A percentile compares a stretch with the other conserved stretches of the same genome.
These are phyloP conservation scores for Climacium dendroides DNA, from an alignment of 225 moss, liverwort and hornwort genomes.

Conservation along the genomic window DNA sequence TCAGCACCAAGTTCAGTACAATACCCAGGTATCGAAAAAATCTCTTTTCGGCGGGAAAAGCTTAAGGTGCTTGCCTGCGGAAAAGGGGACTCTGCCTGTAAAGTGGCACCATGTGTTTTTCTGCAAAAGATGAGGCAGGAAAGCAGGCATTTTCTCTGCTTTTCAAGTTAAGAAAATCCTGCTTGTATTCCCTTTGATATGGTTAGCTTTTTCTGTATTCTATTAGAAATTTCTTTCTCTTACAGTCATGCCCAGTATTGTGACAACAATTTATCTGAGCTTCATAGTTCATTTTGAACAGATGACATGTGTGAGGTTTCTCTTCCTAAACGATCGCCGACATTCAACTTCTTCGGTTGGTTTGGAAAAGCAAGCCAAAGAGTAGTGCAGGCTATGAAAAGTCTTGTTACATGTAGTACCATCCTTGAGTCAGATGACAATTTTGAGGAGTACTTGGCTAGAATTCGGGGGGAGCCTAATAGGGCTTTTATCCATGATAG, in stretches of 20 bases:
- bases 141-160: background rate
- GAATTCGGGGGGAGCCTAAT: background rate
- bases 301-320: slow-evolving; percentile 25
- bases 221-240: background rate
- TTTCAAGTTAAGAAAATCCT: background rate
- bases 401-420: slow-evolving; percentile 1
- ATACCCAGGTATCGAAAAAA: background rate
- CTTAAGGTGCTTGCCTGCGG: background rate
- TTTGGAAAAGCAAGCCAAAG: slow-evolving; percentile 5
- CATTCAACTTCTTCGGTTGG: slow-evolving; percentile 2
- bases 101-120: background rate
- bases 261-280: background rate
- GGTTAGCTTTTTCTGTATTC: background rate
- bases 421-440: background rate
- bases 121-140: background rate
- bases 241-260: background rate
- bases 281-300: slow-evolving; percentile 2
- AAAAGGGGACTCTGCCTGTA: background rate
- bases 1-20: background rate
- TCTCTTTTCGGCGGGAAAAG: background rate
- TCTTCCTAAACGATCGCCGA: background rate
- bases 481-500: background rate
- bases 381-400: slow-evolving; percentile 4
- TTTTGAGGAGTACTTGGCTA: background rate
- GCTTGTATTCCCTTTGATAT: background rate